Evolutionary conservation across 306 rosid genomes (phyloP), one percentile per base, ranked within the genome.

Genomic region (Fagus sylvatica): DNA sequence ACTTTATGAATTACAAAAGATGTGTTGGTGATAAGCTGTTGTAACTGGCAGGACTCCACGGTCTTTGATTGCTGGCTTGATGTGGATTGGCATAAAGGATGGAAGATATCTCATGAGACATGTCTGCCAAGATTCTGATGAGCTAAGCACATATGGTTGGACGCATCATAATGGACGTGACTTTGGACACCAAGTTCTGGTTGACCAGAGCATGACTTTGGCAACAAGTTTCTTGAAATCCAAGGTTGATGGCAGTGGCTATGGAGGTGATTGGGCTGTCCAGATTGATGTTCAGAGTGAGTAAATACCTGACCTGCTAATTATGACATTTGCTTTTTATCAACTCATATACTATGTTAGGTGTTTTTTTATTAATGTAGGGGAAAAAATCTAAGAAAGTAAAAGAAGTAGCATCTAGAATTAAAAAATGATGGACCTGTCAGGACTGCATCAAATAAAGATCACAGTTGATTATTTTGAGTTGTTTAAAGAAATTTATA

Each of bases 261-360:
- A 89, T 59, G 99, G 98, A 77, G 99, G 99, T 71, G 98, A 93
- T 71, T 95, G 99, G 99, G 89, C 94, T 17, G 93, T 90, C 78
- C 92, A 83, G 76, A 74, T 95, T 82, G 85, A 87, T 76, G 87
- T 81, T 74, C 86, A 83, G 68, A 30, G 54, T 71, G 86, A n/a
- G n/a, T 95, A 84, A 87, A 75, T 86, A 60, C 74, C 74, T 42
- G 43, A 65, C 78, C 76, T 74, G 28, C 46, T 75, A 80, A 49
- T 49, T 10, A 42, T 64, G 57, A 42, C 17, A 40, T 73, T 69
- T 73, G 51, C 42, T n/a, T n/a, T 67, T 75, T 39, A 57, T 57
- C 43, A 72, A 73, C n/a, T 78, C 56, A 32, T 42, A 2, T 43
- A 10, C 49, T 66, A 9, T 69, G 68, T 49, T 39, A 39, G 11